These are phyloP conservation scores for Euphorbia schlechtendalii DNA, from an alignment of 441 rosid genomes.

Conservation along the genomic window DNA sequence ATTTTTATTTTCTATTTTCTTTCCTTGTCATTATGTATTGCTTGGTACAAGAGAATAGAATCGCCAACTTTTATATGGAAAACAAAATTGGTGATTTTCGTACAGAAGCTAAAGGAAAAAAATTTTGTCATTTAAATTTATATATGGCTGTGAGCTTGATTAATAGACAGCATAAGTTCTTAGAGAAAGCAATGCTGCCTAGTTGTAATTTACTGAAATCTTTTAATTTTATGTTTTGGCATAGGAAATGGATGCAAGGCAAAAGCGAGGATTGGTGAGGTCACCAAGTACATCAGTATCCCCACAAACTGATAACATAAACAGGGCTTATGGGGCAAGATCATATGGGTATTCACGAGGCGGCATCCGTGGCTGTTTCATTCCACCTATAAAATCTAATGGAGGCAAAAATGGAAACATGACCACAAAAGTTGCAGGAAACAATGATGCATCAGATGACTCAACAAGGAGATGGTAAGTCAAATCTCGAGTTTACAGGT, in stretches of 20 bases:
- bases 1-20: not conserved
- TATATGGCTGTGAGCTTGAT: not conserved
- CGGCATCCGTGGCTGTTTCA: slow-evolving; percentile 73
- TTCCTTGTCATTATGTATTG: not conserved
- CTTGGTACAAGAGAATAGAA: not conserved
- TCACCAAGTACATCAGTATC: slow-evolving; percentile 55
- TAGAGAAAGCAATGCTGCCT: too few species aligned
- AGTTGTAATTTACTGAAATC: too few species aligned
- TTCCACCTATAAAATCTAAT: slow-evolving; percentile 79
- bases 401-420: slow-evolving; percentile 53
- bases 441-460: slow-evolving; percentile 74
- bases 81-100: not conserved
- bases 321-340: slow-evolving; percentile 55
- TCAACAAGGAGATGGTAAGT: slow-evolving; percentile 82
- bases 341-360: slow-evolving; percentile 58
- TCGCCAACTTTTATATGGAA: slow-evolving; percentile 1
- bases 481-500: slow-evolving; percentile 11
- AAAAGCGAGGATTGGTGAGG: slow-evolving; percentile 53
- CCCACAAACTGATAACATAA: slow-evolving; percentile 50
- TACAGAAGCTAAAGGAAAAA: not conserved
- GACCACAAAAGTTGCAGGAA: slow-evolving; percentile 63
- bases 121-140: too few species aligned
- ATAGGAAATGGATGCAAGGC: slow-evolving; percentile 82
- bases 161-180: not conserved
- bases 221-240: slow-evolving; percentile 14